Percentiles rank a stretch among this genome's conserved stretches.
These are phyloP conservation scores for Penicillium sp. DNA, from an alignment of 2,329 filamentous ascomycete genomes.

Conservation along the genomic window DNA sequence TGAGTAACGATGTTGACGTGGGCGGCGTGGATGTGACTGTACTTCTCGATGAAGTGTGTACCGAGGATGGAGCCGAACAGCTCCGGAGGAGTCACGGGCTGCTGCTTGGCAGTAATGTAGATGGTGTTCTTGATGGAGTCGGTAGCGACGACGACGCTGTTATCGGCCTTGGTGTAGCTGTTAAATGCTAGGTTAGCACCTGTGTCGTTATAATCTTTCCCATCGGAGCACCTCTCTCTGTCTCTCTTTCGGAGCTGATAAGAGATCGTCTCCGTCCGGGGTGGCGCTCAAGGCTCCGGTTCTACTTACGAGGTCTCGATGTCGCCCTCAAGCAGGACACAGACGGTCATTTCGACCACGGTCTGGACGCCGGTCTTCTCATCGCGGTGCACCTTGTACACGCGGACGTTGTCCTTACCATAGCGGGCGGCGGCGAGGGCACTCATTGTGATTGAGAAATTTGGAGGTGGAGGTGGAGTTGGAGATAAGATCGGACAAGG, in stretches of 20 bases:
- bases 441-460: constrained; percentile 30
- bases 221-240: too few relatives aligned
- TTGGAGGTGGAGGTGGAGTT: background rate
- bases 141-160: constrained; percentile 92
- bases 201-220: background rate
- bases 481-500: constrained; percentile 12
- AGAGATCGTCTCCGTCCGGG: background rate
- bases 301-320: constrained; percentile 75
- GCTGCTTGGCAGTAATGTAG: constrained; percentile 92
- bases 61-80: constrained; percentile 85
- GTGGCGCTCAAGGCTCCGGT: background rate
- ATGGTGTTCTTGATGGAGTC: constrained; percentile 98
- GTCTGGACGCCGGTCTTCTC: constrained; percentile 76
- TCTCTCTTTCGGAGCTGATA: constrained; percentile 1
- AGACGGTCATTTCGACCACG: constrained; percentile 93
- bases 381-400: constrained; percentile 91
- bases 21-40: constrained; percentile 83
- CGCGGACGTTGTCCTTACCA: constrained; percentile 91
- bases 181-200: background rate
- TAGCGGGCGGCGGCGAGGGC: constrained; percentile 52
- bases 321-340: constrained; percentile 87
- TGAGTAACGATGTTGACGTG: constrained; percentile 83
- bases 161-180: constrained; percentile 92
- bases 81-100: constrained; percentile 91
- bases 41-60: constrained; percentile 84